Evolutionary conservation across 164 flowering plant species (phyloP).

Genomic region (Magnolia sinica): DNA sequence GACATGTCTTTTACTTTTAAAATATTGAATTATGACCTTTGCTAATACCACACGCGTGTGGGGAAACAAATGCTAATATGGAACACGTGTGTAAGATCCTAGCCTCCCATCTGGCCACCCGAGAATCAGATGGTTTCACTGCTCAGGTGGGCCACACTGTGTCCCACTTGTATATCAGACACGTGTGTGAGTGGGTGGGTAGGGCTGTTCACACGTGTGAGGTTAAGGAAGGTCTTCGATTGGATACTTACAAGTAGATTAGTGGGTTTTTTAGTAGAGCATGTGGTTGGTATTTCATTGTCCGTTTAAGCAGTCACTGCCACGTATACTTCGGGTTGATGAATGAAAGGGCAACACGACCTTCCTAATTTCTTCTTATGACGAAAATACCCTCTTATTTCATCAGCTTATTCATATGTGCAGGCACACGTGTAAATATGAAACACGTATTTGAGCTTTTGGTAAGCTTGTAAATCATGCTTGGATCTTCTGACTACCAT

Average conservation of each 20-base stretch:
- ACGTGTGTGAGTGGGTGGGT: neutral
- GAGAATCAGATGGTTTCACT: neutral
- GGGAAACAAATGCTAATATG: too few relatives aligned
- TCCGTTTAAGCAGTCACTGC: neutral
- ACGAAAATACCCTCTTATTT: neutral
- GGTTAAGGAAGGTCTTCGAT: neutral
- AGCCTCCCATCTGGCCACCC: too few relatives aligned
- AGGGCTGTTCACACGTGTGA: neutral
- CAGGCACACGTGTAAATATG: too few relatives aligned
- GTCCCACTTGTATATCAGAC: neutral
- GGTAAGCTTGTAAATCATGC: too few relatives aligned
- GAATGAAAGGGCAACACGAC: constrained; percentile 5
- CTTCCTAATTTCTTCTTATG: constrained; percentile 5
- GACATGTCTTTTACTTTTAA: constrained; percentile 1
- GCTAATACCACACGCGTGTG: neutral
- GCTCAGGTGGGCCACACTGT: too few relatives aligned
- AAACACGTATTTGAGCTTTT: too few relatives aligned
- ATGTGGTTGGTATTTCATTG: constrained; percentile 8
- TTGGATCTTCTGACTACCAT: too few relatives aligned
- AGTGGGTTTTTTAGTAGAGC: neutral
- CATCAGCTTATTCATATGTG: neutral
- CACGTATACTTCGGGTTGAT: neutral
- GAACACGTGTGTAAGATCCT: too few relatives aligned
- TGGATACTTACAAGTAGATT: neutral
- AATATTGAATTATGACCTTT: neutral